These are phyloP conservation scores for Jacaranda mimosifolia DNA, from an alignment of 257 asterid species.

Conservation along the genomic window DNA sequence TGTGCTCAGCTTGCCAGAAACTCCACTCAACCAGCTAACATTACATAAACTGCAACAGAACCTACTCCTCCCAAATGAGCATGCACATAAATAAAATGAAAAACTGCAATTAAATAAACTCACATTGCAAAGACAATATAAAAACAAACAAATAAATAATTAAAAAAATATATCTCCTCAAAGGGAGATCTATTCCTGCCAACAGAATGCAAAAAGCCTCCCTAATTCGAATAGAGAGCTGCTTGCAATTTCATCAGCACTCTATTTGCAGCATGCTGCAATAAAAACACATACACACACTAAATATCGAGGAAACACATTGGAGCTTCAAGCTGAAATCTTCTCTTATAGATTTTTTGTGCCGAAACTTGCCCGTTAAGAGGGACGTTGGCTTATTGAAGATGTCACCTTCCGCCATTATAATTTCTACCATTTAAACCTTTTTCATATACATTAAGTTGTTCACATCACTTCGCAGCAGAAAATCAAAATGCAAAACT, in stretches of 20 bases:
- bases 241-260: not conserved
- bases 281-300: not conserved
- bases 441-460: no score
- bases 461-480: not conserved
- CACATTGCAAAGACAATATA: not conserved
- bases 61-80: not conserved
- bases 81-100: not conserved
- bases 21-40: constrained; percentile 16
- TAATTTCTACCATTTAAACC: not conserved
- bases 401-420: constrained; percentile 13
- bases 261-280: not conserved
- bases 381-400: not conserved
- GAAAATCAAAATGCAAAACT: not conserved
- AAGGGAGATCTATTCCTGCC: no score
- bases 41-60: not conserved
- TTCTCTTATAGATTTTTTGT: not conserved
- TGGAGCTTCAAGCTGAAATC: not conserved
- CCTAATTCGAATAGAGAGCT: not conserved
- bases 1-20: constrained; percentile 4
- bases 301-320: not conserved
- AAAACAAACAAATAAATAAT: not conserved
- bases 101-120: not conserved
- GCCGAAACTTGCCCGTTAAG: not conserved
- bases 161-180: no score
- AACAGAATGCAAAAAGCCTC: not conserved